Percentiles rank a stretch among this genome's conserved stretches.
Evolutionary conservation across 805 yeast genomes (phyloP).

Genomic region (Starmerella scarabaei): DNA sequence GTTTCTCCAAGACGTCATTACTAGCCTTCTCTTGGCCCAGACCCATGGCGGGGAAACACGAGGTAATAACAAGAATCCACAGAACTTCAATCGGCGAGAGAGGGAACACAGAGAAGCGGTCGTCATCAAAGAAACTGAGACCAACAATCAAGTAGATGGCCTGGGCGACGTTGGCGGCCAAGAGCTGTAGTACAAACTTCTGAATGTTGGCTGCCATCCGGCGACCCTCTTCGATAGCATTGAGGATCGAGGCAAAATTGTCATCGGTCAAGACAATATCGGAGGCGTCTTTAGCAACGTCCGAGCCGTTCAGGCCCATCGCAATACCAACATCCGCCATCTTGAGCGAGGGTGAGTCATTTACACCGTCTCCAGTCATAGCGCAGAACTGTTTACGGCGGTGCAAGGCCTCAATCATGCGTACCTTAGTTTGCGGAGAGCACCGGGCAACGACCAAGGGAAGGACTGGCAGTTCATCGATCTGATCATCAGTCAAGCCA

Average conservation of each 20-base stretch:
- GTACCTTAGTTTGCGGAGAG: constrained; percentile 70
- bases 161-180: constrained; percentile 63
- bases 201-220: constrained; percentile 68
- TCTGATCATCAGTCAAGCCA: constrained; percentile 41
- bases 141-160: constrained; percentile 59
- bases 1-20: constrained; percentile 48
- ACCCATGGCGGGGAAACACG: constrained; percentile 79
- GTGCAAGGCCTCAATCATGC: constrained; percentile 67
- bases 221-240: constrained; percentile 70
- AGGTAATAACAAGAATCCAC: constrained; percentile 67
- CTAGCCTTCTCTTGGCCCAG: constrained; percentile 55
- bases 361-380: constrained; percentile 78
- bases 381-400: constrained; percentile 53
- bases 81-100: constrained; percentile 67
- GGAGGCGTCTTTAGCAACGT: constrained; percentile 74
- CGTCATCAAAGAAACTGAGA: constrained; percentile 50
- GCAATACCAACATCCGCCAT: constrained; percentile 74
- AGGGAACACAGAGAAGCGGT: constrained; percentile 65
- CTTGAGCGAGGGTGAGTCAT: constrained; percentile 66
- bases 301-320: constrained; percentile 71
- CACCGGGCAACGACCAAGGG: constrained; percentile 74
- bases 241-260: constrained; percentile 65
- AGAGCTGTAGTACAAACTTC: constrained; percentile 59
- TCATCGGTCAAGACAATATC: constrained; percentile 67
- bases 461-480: constrained; percentile 50